phyloP scores from a whole-genome alignment of 225 moss, liverwort and hornwort species.

The Pseudoscleropodium purum region DNA sequence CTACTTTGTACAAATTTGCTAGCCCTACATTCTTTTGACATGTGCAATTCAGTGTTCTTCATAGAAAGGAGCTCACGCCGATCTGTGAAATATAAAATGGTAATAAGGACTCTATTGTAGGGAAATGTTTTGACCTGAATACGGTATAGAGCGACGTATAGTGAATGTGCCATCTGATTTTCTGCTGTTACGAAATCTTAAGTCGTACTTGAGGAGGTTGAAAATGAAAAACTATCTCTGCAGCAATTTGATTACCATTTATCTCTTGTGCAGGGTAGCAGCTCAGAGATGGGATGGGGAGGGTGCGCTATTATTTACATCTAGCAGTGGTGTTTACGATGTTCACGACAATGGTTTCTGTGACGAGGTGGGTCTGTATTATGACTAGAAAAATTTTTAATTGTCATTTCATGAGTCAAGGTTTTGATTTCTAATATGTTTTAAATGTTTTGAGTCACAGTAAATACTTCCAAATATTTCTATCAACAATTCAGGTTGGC shows the following conservation, averaged over 20 bases:
- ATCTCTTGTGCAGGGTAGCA: constrained; percentile 56
- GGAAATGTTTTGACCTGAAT: neutral
- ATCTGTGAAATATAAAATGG: neutral
- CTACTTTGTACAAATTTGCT: neutral
- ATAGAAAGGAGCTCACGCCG: neutral
- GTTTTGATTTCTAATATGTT: neutral
- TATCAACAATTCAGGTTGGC: neutral
- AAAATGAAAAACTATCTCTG: neutral
- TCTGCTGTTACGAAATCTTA: neutral
- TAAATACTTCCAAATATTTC: neutral
- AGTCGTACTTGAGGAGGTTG: neutral
- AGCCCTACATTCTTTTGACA: neutral
- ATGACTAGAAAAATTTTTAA: neutral
- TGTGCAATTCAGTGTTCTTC: neutral
- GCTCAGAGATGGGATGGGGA: constrained; percentile 86
- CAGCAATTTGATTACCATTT: neutral
- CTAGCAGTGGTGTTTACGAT: constrained; percentile 64
- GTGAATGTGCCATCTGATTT: neutral
- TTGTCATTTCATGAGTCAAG: neutral
- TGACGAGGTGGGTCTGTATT: constrained; percentile 54
- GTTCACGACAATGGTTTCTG: constrained; percentile 61
- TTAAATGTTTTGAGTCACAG: neutral
- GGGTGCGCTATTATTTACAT: constrained; percentile 81
- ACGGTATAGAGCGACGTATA: neutral
- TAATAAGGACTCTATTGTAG: neutral